phyloP scores from a whole-genome alignment of 2,329 filamentous ascomycete species.

The Elsinoe fawcettii region DNA sequence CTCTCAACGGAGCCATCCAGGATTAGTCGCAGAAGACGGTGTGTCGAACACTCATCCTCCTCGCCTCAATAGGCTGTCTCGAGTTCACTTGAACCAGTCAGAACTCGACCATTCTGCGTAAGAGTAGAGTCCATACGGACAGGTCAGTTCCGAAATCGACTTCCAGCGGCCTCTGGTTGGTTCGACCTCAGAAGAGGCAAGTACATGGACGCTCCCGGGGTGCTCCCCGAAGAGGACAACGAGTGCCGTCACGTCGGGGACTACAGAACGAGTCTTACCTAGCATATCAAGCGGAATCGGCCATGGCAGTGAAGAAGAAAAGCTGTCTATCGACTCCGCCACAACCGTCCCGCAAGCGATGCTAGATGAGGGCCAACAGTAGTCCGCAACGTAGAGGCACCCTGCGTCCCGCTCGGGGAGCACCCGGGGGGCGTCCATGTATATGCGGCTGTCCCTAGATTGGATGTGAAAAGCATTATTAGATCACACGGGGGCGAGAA shows the following conservation, averaged over 20 bases:
- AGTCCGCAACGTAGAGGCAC: background rate
- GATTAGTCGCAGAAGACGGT: background rate
- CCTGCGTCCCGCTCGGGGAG: background rate
- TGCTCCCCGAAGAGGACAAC: background rate
- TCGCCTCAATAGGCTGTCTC: background rate
- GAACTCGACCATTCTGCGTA: constrained; percentile 7
- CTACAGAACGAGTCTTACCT: background rate
- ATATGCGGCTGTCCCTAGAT: constrained; percentile 2
- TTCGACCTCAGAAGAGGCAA: background rate
- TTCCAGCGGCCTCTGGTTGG: background rate
- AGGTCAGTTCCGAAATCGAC: background rate
- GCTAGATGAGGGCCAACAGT: background rate
- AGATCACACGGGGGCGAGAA: background rate
- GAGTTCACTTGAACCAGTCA: constrained; percentile 3
- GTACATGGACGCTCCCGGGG: background rate
- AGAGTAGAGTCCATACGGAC: constrained; percentile 3
- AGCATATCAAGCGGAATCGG: background rate
- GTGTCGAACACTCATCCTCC: background rate
- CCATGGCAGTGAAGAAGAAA: background rate
- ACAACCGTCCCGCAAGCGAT: background rate
- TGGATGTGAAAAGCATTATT: background rate
- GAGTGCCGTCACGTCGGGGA: background rate
- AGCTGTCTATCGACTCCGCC: background rate
- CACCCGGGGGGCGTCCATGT: background rate
- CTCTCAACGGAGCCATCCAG: background rate